Evolutionary conservation across 352 stramenopile genomes (phyloP).

Genomic region (Phytopythium delawarense): DNA sequence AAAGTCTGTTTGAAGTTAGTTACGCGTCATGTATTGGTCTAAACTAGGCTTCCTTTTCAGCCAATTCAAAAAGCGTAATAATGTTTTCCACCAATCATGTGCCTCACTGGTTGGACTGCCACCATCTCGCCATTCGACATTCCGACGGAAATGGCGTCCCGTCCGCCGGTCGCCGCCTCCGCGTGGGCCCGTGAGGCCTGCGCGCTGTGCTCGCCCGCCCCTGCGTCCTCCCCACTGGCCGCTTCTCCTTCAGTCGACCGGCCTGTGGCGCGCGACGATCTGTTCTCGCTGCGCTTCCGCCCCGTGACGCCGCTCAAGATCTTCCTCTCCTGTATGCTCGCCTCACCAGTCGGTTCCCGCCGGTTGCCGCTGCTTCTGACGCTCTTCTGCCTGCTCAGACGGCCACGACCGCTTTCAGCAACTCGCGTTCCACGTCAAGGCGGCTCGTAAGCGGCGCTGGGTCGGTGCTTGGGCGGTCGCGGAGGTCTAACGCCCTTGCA

Average conservation of each 20-base stretch:
- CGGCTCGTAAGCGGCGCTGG: slow-evolving; percentile 30
- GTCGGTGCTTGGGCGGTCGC: background rate
- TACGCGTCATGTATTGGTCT: background rate
- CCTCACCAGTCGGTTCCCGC: too few relatives aligned
- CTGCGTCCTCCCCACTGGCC: background rate
- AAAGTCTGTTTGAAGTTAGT: background rate
- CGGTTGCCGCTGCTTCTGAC: background rate
- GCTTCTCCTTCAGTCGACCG: background rate
- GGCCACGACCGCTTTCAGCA: slow-evolving; percentile 72
- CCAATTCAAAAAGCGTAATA: background rate
- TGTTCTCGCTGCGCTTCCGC: slow-evolving; percentile 33
- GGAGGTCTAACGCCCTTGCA: slow-evolving; percentile 11
- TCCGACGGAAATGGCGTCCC: background rate
- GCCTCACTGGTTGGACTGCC: background rate
- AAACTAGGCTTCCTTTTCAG: background rate
- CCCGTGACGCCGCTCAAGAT: slow-evolving; percentile 54
- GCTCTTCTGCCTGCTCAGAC: slow-evolving; percentile 23
- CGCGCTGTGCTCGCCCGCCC: background rate
- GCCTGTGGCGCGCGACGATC: background rate
- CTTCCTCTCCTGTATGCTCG: slow-evolving; percentile 60
- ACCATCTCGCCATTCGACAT: background rate
- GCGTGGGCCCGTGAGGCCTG: slow-evolving; percentile 3
- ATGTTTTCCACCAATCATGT: background rate
- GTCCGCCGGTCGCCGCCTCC: background rate
- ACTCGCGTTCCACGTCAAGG: slow-evolving; percentile 66